phyloP scores from a whole-genome alignment of 2,329 filamentous ascomycete species.

The Karstenula rhodostoma region DNA sequence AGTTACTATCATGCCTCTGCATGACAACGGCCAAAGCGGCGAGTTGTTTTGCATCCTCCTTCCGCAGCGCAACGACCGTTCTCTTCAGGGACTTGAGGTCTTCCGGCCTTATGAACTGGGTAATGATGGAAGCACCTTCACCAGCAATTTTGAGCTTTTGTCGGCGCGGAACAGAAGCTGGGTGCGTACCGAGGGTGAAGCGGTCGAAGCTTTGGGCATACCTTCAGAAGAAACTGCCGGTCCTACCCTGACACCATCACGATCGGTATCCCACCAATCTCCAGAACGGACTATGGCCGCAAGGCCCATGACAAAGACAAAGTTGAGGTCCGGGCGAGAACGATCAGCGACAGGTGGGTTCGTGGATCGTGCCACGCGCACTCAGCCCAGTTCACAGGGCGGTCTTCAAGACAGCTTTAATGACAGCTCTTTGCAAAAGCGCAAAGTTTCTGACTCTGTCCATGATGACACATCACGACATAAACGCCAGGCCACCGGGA shows the following conservation, averaged over 20 bases:
- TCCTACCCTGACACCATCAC: not conserved
- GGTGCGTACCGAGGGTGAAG: not conserved
- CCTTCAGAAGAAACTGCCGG: not conserved
- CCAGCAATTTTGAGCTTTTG: conserved; percentile 26
- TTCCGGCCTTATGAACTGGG: conserved; percentile 21
- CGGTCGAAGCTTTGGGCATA: not conserved
- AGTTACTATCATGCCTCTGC: conserved; percentile 28
- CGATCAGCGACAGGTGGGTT: not conserved
- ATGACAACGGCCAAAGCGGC: conserved; percentile 19
- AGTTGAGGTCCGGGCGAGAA: conserved; percentile 1
- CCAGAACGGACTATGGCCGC: not conserved
- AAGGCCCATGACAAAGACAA: not conserved
- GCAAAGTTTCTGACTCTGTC: not conserved
- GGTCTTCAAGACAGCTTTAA: not conserved
- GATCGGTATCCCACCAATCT: not conserved
- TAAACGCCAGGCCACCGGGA: not conserved
- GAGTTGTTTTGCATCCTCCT: conserved; percentile 32
- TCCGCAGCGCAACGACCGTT: conserved; percentile 24
- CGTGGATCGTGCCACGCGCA: not conserved
- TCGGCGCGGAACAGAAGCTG: conserved; percentile 21
- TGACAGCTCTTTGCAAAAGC: not conserved
- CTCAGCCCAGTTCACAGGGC: not conserved
- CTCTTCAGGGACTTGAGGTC: conserved; percentile 20
- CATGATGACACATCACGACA: not conserved
- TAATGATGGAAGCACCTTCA: conserved; percentile 19